Base-by-base conservation (phyloP, 371 early-diverging fungal genomes). In the Encephalitozoon romaleae region DNA sequence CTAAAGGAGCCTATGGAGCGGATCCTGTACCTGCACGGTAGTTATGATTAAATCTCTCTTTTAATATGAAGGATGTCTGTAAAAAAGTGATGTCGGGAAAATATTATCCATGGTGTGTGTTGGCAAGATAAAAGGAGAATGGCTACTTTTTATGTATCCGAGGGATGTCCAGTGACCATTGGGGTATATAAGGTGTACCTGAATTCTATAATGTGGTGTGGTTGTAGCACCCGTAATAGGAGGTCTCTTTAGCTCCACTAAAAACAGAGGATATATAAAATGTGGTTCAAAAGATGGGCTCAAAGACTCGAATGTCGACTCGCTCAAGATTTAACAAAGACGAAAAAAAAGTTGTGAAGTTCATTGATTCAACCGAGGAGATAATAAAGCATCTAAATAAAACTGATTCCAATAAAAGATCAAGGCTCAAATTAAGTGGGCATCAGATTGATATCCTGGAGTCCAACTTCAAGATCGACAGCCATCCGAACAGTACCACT, bases 341-440 rank as follows among this genome's bases (percentile, higher is more conserved):
- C 12, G 52, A 43, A 9, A 69, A 63, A 9, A 74, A 67, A 28
- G 1, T 11, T 28, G 25, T 74, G 41, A 70, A 76, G 65, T 64
- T 77, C 25, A 77, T 77, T 45, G 77, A 77, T 55, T 64, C 63
- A 0, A 77, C 77, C 9, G 11, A 26, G 2, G 76, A 76, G 32
- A 65, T 76, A 47, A 21, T 65, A 15, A 77, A 71, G 28, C 28
- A 53, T 32, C 53, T 55, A 11, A 23, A 32, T 8, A 71, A 52
- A 25, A 6, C 15, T 18, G 41, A 18, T 4, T 21, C 39, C 3
- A 28, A 8, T 0, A 78, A 74, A 49, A 54, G 78, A 54, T 23
- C 21, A 30, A 28, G 78, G 34, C 25, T 66, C 1, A 78, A 70
- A 41, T 32, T 78, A 9, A 52, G 52, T 15, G 34, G 34, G 12